Percentiles rank a stretch among this genome's conserved stretches.
These are phyloP conservation scores for Debaryomyces nepalensis DNA, from an alignment of 1,139 yeast species.

Conservation along the genomic window DNA sequence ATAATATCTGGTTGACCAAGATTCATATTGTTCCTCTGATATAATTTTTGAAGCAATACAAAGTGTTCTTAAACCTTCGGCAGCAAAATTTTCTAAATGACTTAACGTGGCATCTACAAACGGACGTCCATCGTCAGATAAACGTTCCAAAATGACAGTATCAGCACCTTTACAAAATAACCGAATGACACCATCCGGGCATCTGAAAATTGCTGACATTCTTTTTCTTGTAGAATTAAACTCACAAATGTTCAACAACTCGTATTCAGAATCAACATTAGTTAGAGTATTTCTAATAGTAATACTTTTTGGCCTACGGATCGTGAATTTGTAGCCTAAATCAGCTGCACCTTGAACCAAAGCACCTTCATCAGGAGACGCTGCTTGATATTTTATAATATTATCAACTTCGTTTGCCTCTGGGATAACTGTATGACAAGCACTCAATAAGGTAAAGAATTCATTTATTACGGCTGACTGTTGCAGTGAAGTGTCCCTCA, in stretches of 20 bases:
- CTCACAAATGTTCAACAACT: constrained; percentile 88
- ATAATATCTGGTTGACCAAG: constrained; percentile 67
- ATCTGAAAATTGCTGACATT: constrained; percentile 93
- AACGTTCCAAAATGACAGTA: constrained; percentile 87
- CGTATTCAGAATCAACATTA: constrained; percentile 52
- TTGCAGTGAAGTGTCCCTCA: constrained; percentile 42
- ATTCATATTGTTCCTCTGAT: constrained; percentile 73
- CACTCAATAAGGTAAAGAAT: constrained; percentile 81
- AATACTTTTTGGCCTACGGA: constrained; percentile 85
- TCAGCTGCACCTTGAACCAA: constrained; percentile 91
- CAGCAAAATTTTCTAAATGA: constrained; percentile 95
- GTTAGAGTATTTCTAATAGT: constrained; percentile 60
- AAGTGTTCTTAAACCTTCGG: constrained; percentile 91
- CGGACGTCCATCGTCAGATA: constrained; percentile 71
- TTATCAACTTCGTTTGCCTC: constrained; percentile 68
- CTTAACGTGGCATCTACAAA: constrained; percentile 81
- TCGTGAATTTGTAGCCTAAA: constrained; percentile 80
- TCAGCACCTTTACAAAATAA: constrained; percentile 98
- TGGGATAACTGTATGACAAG: constrained; percentile 98
- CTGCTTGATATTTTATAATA: constrained; percentile 90
- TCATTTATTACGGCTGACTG: constrained; percentile 75
- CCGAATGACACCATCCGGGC: constrained; percentile 92
- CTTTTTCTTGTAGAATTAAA: constrained; percentile 97
- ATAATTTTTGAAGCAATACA: constrained; percentile 89
- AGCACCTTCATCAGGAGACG: constrained; percentile 99